Percentiles rank a stretch among this genome's conserved stretches.
Evolutionary conservation across 306 rosid species (phyloP).

Genomic region (Inga leiocalycina): DNA sequence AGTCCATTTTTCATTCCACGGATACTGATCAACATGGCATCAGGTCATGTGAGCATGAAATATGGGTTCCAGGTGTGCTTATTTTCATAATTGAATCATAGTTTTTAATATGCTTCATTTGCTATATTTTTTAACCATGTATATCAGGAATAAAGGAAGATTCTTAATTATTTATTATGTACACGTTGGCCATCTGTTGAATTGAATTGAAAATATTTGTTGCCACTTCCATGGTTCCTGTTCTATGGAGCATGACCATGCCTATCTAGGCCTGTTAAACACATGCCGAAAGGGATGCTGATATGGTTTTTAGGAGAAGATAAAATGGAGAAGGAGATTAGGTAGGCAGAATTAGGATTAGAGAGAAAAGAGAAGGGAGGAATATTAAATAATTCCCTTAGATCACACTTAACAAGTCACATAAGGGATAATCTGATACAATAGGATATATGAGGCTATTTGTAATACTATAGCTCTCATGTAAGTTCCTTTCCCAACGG

Average conservation of each 20-base stretch:
- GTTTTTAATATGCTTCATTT: conserved; percentile 15
- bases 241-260: not conserved
- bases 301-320: too few relatives aligned
- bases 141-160: conserved; percentile 17
- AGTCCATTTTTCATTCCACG: conserved; percentile 97
- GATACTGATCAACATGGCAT: conserved; percentile 94
- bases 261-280: not conserved
- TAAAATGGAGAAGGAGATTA: too few relatives aligned
- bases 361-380: too few relatives aligned
- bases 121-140: not conserved
- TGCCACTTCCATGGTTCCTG: conserved; percentile 24
- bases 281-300: not conserved
- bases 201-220: conserved; percentile 14
- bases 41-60: conserved; percentile 98
- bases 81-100: conserved; percentile 24
- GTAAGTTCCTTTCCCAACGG: too few relatives aligned
- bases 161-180: conserved; percentile 8
- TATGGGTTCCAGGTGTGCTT: conserved; percentile 85
- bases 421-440: too few relatives aligned
- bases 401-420: too few relatives aligned
- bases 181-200: not conserved
- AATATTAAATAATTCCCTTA: too few relatives aligned
- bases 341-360: too few relatives aligned
- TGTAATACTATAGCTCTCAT: too few relatives aligned
- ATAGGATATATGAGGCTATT: too few relatives aligned